Base-by-base conservation (phyloP, 1,284 basidiomycete genomes). In the Irpex sp. region DNA sequence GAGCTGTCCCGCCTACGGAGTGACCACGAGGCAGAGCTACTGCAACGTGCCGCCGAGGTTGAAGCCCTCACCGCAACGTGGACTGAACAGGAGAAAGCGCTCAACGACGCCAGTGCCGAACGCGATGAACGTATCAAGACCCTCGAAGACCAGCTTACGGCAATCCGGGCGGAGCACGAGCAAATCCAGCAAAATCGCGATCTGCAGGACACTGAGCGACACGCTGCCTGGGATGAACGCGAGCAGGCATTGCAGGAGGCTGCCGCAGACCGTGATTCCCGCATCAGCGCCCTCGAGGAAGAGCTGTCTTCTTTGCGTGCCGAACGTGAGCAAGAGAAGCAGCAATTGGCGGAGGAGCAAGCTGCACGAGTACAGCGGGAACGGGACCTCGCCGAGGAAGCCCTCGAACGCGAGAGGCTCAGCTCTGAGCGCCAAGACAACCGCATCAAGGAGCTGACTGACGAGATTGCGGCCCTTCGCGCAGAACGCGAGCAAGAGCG, bases 381-480 rank as follows among this genome's bases (percentile, higher is more conserved):
- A 11, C 54, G 60, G 4, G 34, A 31, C 15, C 36, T 37, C 6
- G 40, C 19, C n/a, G 63, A 61, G 31, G 61, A 38, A 9, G 56
- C 57, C 21, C 57, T 58, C 26, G 64, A 62, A 11, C 61, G 64
- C 8, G 64, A 65, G 26, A 40, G 60, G 13, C 19, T 26, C 34
- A 48, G 56, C 44, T 38, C 48, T 17, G 64, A 65, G 52, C 52
- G 52, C 13, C 60, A 62, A 38, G 61, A 65, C 40, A 57, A 57
- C n/a, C 60, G 52, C 15, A 58, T 65, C 57, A 65, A 65, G 26
- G 64, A 65, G 57, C 52, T 62, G 48, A 65, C 57, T 8, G 64
- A 62, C n/a, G 60, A 62, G 40, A 56, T 65, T 5, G 56, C 58
- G 5, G 57, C 60, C 15, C 61, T 62, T n/a, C 60, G 61, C n/a